A percentile compares a stretch with the other conserved stretches of the same genome.
Evolutionary conservation across 1,139 yeast species (phyloP).

Genomic region (Pneumocystis canis): DNA sequence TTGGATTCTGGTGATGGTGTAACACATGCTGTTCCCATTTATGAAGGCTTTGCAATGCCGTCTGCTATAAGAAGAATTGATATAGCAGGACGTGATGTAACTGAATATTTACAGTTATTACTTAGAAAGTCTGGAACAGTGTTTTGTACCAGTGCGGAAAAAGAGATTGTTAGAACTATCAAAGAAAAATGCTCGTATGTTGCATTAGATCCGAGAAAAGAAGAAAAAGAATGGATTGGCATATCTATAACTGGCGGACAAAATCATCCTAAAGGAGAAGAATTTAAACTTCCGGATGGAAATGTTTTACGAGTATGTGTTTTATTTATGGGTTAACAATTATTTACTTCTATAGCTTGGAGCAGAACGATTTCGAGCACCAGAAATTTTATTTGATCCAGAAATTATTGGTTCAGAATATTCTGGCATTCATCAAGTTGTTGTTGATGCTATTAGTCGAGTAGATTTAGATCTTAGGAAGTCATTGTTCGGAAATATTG

Average conservation of each 20-base stretch:
- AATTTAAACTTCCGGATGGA: constrained; percentile 71
- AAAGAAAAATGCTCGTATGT: constrained; percentile 65
- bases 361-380: constrained; percentile 51
- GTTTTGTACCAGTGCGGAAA: constrained; percentile 57
- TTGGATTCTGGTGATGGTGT: constrained; percentile 90
- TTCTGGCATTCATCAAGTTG: constrained; percentile 51
- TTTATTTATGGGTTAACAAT: neutral
- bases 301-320: constrained; percentile 29
- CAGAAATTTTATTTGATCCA: constrained; percentile 72
- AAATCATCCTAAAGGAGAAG: constrained; percentile 6
- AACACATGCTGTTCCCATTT: constrained; percentile 74
- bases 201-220: constrained; percentile 52
- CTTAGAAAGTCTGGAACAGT: constrained; percentile 47
- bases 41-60: constrained; percentile 70
- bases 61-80: constrained; percentile 62
- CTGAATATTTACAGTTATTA: constrained; percentile 55
- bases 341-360: constrained; percentile 33
- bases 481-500: constrained; percentile 51
- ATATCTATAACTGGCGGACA: constrained; percentile 7
- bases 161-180: constrained; percentile 62
- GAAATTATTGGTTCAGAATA: constrained; percentile 64
- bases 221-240: constrained; percentile 42
- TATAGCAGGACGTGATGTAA: constrained; percentile 75
- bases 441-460: constrained; percentile 50
- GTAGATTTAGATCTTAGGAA: constrained; percentile 69